Percentiles rank a stretch among this genome's conserved stretches.
phyloP scores from a whole-genome alignment of 2,329 filamentous ascomycete genomes.

The Claviceps cyperi region DNA sequence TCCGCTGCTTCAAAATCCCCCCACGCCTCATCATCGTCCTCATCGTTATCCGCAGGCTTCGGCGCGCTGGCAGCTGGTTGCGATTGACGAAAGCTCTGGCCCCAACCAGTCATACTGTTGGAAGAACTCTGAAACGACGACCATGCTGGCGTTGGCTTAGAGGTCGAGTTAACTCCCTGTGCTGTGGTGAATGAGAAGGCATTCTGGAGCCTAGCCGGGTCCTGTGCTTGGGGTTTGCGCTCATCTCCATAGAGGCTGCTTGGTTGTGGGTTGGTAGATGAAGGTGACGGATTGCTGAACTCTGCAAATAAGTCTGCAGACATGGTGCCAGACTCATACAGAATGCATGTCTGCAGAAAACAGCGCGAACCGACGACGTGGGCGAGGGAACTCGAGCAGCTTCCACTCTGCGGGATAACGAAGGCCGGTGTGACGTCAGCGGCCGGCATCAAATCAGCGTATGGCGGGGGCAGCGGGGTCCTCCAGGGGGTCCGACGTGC shows the following conservation, averaged over 20 bases:
- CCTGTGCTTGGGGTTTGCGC: conserved; percentile 7
- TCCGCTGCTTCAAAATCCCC: conserved; percentile 52
- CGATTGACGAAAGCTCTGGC: background rate
- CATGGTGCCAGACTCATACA: conserved; percentile 25
- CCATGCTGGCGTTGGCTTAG: conserved; percentile 17
- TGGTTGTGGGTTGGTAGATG: conserved; percentile 12
- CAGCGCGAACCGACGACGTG: background rate
- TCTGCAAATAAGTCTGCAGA: conserved; percentile 52
- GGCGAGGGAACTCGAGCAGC: background rate
- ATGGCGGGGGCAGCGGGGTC: background rate
- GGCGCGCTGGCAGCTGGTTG: background rate
- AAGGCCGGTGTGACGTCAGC: background rate
- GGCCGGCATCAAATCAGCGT: background rate
- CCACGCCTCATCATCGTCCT: conserved; percentile 46
- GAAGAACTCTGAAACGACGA: conserved; percentile 15
- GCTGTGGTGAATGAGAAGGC: conserved; percentile 13
- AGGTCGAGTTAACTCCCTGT: conserved; percentile 6
- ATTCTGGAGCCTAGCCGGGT: conserved; percentile 8
- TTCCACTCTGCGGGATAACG: background rate
- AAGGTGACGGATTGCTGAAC: conserved; percentile 36
- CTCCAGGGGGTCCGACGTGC: background rate
- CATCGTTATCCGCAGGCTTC: conserved; percentile 27
- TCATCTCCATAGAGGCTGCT: conserved; percentile 3
- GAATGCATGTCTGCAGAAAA: background rate
- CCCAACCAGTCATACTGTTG: conserved; percentile 10